phyloP scores from a whole-genome alignment of 805 yeast species.

The Candida bentonensis region DNA sequence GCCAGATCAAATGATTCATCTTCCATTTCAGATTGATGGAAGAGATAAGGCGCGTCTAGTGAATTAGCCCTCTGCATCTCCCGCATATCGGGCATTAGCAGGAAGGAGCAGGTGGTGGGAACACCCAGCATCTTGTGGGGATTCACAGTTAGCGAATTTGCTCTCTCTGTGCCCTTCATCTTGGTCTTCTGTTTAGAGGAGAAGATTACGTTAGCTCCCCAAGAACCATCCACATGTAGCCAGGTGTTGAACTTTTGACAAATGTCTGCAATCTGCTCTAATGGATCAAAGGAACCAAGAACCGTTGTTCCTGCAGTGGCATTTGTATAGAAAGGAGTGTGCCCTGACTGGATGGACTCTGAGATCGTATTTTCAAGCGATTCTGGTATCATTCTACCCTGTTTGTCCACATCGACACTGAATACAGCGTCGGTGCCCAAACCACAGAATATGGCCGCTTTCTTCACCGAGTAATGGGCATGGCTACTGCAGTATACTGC shows the following conservation, averaged over 20 bases:
- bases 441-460: slow-evolving; percentile 67
- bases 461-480: slow-evolving; percentile 68
- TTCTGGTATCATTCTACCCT: slow-evolving; percentile 42
- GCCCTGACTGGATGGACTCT: slow-evolving; percentile 36
- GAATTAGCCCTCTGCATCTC: slow-evolving; percentile 62
- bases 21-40: slow-evolving; percentile 46
- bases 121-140: slow-evolving; percentile 89
- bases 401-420: slow-evolving; percentile 41
- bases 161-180: slow-evolving; percentile 47
- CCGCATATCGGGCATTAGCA: slow-evolving; percentile 54
- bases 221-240: slow-evolving; percentile 80
- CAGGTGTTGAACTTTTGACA: slow-evolving; percentile 46
- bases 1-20: slow-evolving; percentile 59
- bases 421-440: slow-evolving; percentile 50
- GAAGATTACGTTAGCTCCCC: slow-evolving; percentile 82
- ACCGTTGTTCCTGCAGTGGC: slow-evolving; percentile 88
- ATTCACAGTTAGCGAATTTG: slow-evolving; percentile 65
- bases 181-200: slow-evolving; percentile 32
- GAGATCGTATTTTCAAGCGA: slow-evolving; percentile 34
- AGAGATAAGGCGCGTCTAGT: slow-evolving; percentile 64
- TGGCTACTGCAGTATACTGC: slow-evolving; percentile 62
- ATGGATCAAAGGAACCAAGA: slow-evolving; percentile 67
- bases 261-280: slow-evolving; percentile 37
- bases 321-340: slow-evolving; percentile 58
- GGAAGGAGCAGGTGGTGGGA: slow-evolving; percentile 53